These are phyloP conservation scores for Cyclotella cryptica DNA, from an alignment of 108 stramenopile species.

Conservation along the genomic window DNA sequence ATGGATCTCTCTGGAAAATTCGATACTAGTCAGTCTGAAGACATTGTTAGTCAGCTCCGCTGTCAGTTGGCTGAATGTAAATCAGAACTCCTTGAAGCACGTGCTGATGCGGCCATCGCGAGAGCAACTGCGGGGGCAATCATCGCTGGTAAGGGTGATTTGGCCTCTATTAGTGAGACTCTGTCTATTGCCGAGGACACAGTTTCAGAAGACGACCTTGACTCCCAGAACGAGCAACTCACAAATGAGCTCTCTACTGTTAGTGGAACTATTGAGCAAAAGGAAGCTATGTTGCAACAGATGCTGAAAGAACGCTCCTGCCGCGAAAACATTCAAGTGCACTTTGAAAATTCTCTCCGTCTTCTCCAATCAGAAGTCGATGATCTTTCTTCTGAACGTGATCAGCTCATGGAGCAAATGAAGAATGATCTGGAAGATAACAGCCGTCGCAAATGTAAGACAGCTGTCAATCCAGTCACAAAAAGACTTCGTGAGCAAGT, in stretches of 20 bases:
- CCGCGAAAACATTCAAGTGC: constrained; percentile 56
- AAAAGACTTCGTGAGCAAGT: constrained; percentile 52
- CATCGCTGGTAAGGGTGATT: constrained; percentile 45
- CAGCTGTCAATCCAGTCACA: constrained; percentile 33
- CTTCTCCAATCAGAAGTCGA: constrained; percentile 62
- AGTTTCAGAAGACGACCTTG: constrained; percentile 28
- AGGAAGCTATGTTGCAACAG: constrained; percentile 61
- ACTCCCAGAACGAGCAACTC: constrained; percentile 42
- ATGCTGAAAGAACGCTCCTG: constrained; percentile 57
- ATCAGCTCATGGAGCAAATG: constrained; percentile 39
- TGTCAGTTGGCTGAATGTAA: constrained; percentile 48
- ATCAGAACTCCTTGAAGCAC: constrained; percentile 49
- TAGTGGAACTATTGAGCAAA: constrained; percentile 59
- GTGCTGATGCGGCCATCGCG: constrained; percentile 56
- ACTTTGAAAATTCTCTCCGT: constrained; percentile 58
- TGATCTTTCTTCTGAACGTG: constrained; percentile 51
- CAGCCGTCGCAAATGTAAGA: constrained; percentile 40
- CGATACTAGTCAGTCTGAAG: constrained; percentile 26
- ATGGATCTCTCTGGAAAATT: constrained; percentile 30
- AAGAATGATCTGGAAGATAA: constrained; percentile 19
- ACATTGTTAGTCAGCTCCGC: constrained; percentile 42
- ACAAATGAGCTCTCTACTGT: constrained; percentile 60
- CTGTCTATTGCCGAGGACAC: constrained; percentile 8
- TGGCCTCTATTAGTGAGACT: constrained; percentile 19
- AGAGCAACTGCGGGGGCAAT: constrained; percentile 64